Base-by-base conservation (phyloP, 2,329 filamentous ascomycete genomes). In the Grosmannia huntii region DNA sequence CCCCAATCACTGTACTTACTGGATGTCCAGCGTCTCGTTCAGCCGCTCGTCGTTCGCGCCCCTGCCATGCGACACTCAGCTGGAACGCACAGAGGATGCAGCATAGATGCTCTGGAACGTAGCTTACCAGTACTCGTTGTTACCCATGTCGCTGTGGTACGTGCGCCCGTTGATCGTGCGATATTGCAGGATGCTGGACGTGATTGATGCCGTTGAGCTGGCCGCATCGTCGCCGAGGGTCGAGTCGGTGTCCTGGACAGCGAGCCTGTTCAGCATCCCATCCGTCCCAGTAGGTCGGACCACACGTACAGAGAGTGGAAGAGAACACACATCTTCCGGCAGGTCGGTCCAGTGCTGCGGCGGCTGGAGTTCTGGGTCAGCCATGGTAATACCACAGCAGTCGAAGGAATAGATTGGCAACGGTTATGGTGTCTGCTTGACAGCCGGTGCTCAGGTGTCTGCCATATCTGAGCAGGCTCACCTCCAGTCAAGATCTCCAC, bases 21-120 rank as follows among this genome's bases (percentile, higher is more conserved):
- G 63, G 56, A 71, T 65, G 23, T 71, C 69, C 61, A 69, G 64
- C 0, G 66, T 62, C 25, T 70, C 64, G n/a, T 63, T 67, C 38
- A 68, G 67, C 36, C 58, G 60, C 31, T 66, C 67, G 55, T 71
- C 69, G 33, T 70, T 71, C 7, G 65, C 49, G 28, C 49, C 49
- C 49, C 49, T 57, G 10, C 54, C 58, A 62, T 60, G 55, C 48
- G 12, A 38, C 4, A 16, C 12, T 38, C 14, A 38, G 36, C 36
- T 33, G 31, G 31, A 10, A 38, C 6, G 36, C 12, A 14, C 14
- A 38, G 14, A 27, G 19, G 16, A 10, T 33, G 9, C 38, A 27
- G 28, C n/a, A 44, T 44, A 12, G 28, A 31, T 23, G 21, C 38
- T 31, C 14, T 21, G 10, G 16, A 33, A n/a, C 31, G 31, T 33